phyloP scores from a whole-genome alignment of 192 early-diverging fungal species.

The Radiomyces spectabilis region DNA sequence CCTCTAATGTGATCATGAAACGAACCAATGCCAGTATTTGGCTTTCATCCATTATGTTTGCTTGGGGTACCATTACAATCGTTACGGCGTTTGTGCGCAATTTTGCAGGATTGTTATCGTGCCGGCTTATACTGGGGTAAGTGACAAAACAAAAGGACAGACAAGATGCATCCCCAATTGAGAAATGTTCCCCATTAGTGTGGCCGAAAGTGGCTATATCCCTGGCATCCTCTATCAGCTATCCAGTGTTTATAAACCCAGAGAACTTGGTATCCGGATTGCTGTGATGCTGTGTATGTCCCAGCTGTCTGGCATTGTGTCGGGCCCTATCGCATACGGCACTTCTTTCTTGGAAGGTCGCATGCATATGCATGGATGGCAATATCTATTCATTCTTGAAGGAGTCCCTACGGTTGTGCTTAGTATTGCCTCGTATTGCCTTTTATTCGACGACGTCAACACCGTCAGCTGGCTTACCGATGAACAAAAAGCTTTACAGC shows the following conservation, averaged over 20 bases:
- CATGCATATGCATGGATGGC: constrained; percentile 54
- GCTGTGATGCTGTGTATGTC: constrained; percentile 39
- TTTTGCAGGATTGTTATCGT: constrained; percentile 33
- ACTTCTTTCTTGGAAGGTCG: constrained; percentile 46
- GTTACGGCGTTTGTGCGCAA: constrained; percentile 53
- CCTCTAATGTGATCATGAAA: constrained; percentile 69
- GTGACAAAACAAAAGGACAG: no score
- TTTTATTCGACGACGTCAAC: constrained; percentile 21
- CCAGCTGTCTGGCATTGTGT: constrained; percentile 40
- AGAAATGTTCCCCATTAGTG: constrained; percentile 35
- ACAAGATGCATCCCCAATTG: not conserved
- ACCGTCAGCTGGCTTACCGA: constrained; percentile 11
- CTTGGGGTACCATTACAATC: constrained; percentile 64
- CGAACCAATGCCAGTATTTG: constrained; percentile 51
- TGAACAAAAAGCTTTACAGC: constrained; percentile 18
- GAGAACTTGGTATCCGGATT: constrained; percentile 56
- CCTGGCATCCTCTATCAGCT: constrained; percentile 65
- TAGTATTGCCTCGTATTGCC: constrained; percentile 42
- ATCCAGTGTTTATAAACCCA: constrained; percentile 62
- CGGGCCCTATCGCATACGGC: constrained; percentile 49
- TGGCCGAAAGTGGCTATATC: constrained; percentile 62
- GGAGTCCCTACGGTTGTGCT: constrained; percentile 54
- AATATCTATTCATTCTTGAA: constrained; percentile 68
- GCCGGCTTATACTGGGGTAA: constrained; percentile 37
- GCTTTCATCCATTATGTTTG: constrained; percentile 53